A percentile compares a stretch with the other conserved stretches of the same genome.
Evolutionary conservation across 2,329 filamentous ascomycete species (phyloP).

Genomic region (Tolypocladium tropicale): DNA sequence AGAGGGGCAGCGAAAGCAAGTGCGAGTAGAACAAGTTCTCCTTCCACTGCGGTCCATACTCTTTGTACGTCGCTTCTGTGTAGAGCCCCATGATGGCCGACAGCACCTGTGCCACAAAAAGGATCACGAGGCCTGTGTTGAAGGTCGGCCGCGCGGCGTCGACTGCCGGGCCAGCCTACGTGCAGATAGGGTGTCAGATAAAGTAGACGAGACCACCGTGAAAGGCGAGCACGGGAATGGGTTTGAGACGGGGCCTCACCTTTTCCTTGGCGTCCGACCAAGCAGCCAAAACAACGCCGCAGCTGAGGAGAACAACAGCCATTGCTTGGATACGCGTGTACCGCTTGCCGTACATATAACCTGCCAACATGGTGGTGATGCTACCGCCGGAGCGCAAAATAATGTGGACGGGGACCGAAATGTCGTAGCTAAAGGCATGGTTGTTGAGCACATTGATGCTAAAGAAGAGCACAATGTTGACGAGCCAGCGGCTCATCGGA

Average conservation of each 20-base stretch:
- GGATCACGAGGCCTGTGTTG: constrained; percentile 62
- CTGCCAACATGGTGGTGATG: constrained; percentile 90
- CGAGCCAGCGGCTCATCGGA: constrained; percentile 72
- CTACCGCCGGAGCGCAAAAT: constrained; percentile 91
- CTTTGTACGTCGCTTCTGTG: constrained; percentile 79
- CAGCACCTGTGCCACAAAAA: constrained; percentile 80
- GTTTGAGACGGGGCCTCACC: constrained; percentile 33
- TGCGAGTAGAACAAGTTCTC: constrained; percentile 95
- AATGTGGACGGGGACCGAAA: constrained; percentile 93
- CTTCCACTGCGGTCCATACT: constrained; percentile 82
- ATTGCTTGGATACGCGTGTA: constrained; percentile 73
- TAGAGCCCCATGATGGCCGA: constrained; percentile 94
- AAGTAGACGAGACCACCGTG: background rate
- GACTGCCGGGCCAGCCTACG: background rate
- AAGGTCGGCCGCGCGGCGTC: constrained; percentile 17
- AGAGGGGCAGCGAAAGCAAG: constrained; percentile 64
- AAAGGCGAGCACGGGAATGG: background rate
- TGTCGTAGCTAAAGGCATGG: constrained; percentile 92
- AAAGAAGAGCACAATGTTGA: constrained; percentile 88
- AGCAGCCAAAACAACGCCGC: constrained; percentile 79
- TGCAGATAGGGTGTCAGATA: background rate
- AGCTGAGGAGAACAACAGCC: constrained; percentile 72
- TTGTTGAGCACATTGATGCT: constrained; percentile 94
- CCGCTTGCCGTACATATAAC: constrained; percentile 73
- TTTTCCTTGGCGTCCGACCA: constrained; percentile 83